Percentiles rank a stretch among this genome's conserved stretches.
Evolutionary conservation across 306 rosid species (phyloP).

Genomic region (Erythrophleum fordii): DNA sequence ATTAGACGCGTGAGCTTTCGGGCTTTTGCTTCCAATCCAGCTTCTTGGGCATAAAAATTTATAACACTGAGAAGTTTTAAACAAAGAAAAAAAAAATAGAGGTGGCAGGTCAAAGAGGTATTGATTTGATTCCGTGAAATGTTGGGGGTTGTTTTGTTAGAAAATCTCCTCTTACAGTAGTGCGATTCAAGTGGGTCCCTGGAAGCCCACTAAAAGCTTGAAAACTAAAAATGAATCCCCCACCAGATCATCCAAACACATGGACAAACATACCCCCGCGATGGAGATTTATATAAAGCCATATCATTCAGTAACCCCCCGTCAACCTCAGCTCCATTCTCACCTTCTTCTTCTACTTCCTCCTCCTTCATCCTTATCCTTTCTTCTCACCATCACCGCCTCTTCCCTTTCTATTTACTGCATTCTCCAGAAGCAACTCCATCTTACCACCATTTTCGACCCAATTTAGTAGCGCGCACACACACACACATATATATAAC

Average conservation of each 20-base stretch:
- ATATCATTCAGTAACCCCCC: background rate
- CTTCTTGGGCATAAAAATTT: background rate
- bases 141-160: background rate
- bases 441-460: background rate
- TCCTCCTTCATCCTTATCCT: conserved; percentile 11
- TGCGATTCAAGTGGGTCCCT: conserved; percentile 31
- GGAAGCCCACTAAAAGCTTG: conserved; percentile 8
- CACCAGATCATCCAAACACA: conserved; percentile 29
- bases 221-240: background rate
- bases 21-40: conserved; percentile 19
- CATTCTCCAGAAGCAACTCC: background rate
- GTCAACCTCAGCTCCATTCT: background rate
- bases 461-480: background rate
- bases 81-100: background rate
- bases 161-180: conserved; percentile 13
- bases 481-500: background rate
- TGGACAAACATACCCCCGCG: background rate
- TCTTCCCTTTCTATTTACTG: background rate
- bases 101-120: background rate
- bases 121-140: background rate
- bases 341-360: background rate
- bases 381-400: background rate
- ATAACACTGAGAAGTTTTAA: too few relatives aligned
- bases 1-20: conserved; percentile 12
- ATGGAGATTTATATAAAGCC: conserved; percentile 33